These are phyloP conservation scores for Lactarius tabidus DNA, from an alignment of 768 basidiomycete genomes.

Conservation along the genomic window DNA sequence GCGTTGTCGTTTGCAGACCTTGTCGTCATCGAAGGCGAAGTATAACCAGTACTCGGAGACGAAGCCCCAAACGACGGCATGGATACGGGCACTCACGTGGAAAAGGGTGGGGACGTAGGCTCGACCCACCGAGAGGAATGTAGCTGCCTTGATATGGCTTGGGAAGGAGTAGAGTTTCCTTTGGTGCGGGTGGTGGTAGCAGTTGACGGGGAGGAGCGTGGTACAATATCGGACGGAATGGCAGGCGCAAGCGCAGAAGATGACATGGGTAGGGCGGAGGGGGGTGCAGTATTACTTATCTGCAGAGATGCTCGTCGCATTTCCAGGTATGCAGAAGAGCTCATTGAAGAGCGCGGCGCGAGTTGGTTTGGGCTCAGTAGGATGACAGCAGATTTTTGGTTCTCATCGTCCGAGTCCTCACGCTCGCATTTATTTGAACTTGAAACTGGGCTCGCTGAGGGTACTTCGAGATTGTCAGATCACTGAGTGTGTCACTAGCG, in stretches of 20 bases:
- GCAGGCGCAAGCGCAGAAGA: background rate
- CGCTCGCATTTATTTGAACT: too few species aligned
- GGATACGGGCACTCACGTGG: background rate
- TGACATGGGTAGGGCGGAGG: background rate
- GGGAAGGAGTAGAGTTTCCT: background rate
- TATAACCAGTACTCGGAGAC: background rate
- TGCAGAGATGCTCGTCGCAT: background rate
- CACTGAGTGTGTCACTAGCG: slow-evolving; percentile 17
- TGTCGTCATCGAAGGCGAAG: background rate
- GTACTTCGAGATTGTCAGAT: slow-evolving; percentile 14
- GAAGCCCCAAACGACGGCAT: background rate
- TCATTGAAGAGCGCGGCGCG: background rate
- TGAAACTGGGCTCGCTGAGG: slow-evolving; percentile 18
- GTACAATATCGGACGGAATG: background rate
- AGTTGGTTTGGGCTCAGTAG: background rate
- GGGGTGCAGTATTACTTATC: background rate
- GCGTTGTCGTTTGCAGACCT: background rate
- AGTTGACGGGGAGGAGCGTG: background rate
- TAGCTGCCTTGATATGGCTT: slow-evolving; percentile 10
- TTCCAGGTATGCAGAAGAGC: background rate
- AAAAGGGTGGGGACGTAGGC: background rate
- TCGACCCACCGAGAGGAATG: slow-evolving; percentile 9
- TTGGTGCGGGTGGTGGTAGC: background rate
- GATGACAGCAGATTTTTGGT: background rate
- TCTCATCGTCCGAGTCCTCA: slow-evolving; percentile 13